Evolutionary conservation across 2,329 filamentous ascomycete species (phyloP), one percentile per base, ranked within the genome.

Genomic region (Madurella mycetomatis): DNA sequence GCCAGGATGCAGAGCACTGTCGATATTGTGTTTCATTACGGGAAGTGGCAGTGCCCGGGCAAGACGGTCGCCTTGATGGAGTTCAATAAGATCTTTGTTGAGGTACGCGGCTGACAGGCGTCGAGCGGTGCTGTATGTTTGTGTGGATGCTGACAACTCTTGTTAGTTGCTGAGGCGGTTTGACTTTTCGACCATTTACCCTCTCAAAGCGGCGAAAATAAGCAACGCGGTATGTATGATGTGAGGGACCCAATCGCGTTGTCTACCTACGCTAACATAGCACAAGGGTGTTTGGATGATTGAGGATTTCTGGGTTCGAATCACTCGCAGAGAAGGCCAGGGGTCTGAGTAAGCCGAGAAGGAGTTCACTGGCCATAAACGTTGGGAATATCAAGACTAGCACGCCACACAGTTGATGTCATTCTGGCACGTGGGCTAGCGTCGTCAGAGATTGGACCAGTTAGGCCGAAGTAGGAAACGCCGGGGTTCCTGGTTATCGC

Each of bases 61-160:
- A 71, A 67, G 58, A 64, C 66, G n/a, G 69, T 76, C 30, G 72
- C 72, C 2, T 58, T 68, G 56, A 70, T 75, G 60, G 72, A 75
- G 62, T 53, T 76, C 42, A 68, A 72, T 55, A 76, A 76, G 61
- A 60, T 69, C 4, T 63, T 74, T 49, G 67, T 73, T 39, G 70
- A 74, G 69, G 72, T 75, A 56, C 59, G 67, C 25, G 7, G 15
- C 41, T 18, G n/a, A 1, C 9, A 12, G 16, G 40, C 25, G 7
- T 18, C 19, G 49, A 40, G 5, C n/a, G 18, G 12, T 9, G 48
- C 25, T 5, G 25, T 37, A 25, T 4, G 11, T 37, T 37, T 11
- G 34, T 15, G 9, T 37, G 9, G 42, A 12, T 15, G 40, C n/a
- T 41, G 30, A 50, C 15, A n/a, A 17, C 12, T 37, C 42, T 50